Conservation (phyloP, 1,284 basidiomycete species). For the Malassezia sp. region DNA sequence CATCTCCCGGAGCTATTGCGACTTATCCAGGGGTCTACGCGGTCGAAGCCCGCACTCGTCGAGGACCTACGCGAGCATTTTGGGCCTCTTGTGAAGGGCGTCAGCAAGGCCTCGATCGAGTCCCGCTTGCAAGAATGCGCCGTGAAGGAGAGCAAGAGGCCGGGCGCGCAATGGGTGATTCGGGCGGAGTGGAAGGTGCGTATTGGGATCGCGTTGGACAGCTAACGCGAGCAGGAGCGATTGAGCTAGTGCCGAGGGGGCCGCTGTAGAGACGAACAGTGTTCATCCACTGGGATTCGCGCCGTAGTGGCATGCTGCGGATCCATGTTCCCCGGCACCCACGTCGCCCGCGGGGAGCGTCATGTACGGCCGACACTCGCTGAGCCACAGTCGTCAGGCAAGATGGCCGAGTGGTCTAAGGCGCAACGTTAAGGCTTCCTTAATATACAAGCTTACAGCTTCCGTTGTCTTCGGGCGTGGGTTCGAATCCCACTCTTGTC, state of each 20-base stretch:
- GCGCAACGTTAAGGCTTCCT: slow-evolving; percentile 25
- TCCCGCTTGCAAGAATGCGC: slow-evolving; percentile 25
- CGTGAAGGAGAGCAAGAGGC: slow-evolving; percentile 25
- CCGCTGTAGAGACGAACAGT: too few relatives aligned
- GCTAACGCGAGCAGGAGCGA: too few relatives aligned
- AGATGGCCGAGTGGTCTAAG: slow-evolving; percentile 42
- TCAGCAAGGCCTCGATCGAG: slow-evolving; percentile 32
- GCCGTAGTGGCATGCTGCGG: too few relatives aligned
- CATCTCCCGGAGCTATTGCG: slow-evolving; percentile 23
- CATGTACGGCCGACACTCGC: too few relatives aligned
- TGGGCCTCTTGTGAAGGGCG: slow-evolving; percentile 19
- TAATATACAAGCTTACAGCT: slow-evolving; percentile 18
- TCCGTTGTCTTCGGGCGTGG: slow-evolving; percentile 41
- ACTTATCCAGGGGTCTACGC: slow-evolving; percentile 27
- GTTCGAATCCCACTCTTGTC: slow-evolving; percentile 45
- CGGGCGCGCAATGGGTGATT: slow-evolving; percentile 23
- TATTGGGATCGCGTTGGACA: too few relatives aligned
- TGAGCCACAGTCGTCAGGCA: slow-evolving; percentile 18
- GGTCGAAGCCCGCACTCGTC: slow-evolving; percentile 27
- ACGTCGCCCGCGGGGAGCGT: too few relatives aligned
- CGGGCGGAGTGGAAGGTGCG: slow-evolving; percentile 20
- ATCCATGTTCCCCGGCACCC: too few relatives aligned
- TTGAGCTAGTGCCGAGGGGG: too few relatives aligned
- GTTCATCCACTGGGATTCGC: too few relatives aligned
- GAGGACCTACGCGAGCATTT: slow-evolving; percentile 34